Base-by-base conservation (phyloP, 1,284 basidiomycete species). In the Somion occarium region DNA sequence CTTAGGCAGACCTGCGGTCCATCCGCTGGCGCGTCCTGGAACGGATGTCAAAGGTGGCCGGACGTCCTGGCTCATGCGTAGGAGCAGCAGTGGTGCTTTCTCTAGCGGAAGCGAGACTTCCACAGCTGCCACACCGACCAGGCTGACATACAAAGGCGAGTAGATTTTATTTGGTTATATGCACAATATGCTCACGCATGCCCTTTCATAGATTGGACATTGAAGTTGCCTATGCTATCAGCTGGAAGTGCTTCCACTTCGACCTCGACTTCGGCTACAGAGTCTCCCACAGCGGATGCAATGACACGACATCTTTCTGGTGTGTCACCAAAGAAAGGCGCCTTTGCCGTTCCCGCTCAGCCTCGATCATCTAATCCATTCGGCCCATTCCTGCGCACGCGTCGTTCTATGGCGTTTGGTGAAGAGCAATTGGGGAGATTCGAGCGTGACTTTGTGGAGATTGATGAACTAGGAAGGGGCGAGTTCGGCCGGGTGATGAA, bases 401-500 rank as follows among this genome's bases (percentile, higher is more conserved):
- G 60, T 53, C n/a, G 60, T 57, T 15, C 59, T 59, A 15, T 62
- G 56, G 30, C 55, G 51, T 7, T 56, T 60, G 60, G 59, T 41
- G 64, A 79, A 45, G 76, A 78, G 49, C 72, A 76, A 51, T 69
- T 74, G 7, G 83, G 87, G 20, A 78, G 79, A 39, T 92, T 92
- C 56, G 85, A 86, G 63, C 79, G 78, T 47, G 82, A 89, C 42
- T 98, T 97, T 65, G 78, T 85, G 23, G 85, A 90, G 53, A 73
- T 92, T 26, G 88, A 91, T 52, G 82, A 87, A 59, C 76, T 98
- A 18, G 97, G 97, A 3, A 85, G 87, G 51, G 97, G 97, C 15
- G 93, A 96, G 63, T 99, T 98, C 70, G 94, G 93, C 38, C 89
- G 90, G 59, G 96, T 94, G 12, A 84, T 95, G 70, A 96, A 94